Evolutionary conservation across 306 rosid species (phyloP).

Genomic region (Cicer bijugum): DNA sequence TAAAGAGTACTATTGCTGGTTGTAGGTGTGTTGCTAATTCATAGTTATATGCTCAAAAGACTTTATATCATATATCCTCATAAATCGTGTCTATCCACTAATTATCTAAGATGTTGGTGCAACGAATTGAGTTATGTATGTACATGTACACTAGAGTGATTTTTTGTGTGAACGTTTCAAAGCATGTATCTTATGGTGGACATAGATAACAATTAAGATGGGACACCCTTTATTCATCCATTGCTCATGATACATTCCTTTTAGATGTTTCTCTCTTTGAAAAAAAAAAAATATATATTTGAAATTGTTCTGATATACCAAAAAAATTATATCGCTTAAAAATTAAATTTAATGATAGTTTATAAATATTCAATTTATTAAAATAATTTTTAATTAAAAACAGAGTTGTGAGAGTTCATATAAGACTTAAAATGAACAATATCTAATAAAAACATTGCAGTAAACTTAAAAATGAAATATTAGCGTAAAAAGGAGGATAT

Average conservation of each 20-base stretch:
- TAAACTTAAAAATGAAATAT: no score
- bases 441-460: no score
- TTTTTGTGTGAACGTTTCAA: constrained; percentile 16
- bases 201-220: not conserved
- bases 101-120: constrained; percentile 28
- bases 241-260: not conserved
- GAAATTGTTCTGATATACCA: no score
- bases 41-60: not conserved
- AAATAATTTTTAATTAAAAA: no score
- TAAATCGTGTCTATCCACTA: constrained; percentile 42
- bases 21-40: constrained; percentile 32
- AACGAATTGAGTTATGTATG: constrained; percentile 8
- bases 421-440: no score
- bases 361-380: no score
- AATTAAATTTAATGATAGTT: no score
- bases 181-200: constrained; percentile 8
- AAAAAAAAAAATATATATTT: no score
- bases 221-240: not conserved
- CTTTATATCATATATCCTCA: constrained; percentile 18
- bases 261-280: not conserved
- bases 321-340: no score
- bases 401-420: no score
- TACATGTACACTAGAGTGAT: not conserved
- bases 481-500: no score
- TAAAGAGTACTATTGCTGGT: not conserved